Evolutionary conservation across 352 stramenopile genomes (phyloP).

Genomic region (Globisporangium uncinulatum): DNA sequence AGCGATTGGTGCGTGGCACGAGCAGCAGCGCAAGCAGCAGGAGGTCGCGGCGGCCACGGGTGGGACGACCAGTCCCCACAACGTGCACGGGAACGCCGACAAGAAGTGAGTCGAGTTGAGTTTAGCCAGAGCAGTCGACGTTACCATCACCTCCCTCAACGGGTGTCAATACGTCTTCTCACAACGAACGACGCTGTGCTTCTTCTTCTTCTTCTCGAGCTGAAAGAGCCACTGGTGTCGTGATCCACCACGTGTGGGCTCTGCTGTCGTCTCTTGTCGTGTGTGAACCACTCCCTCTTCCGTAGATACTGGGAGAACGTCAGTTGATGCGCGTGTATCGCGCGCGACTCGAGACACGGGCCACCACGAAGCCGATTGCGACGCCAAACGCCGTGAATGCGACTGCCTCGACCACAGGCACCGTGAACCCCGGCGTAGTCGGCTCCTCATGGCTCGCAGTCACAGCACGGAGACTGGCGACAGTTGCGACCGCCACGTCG

Average conservation of each 20-base stretch:
- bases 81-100: background rate
- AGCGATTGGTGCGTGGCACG: constrained; percentile 5
- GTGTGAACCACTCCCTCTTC: too few species aligned
- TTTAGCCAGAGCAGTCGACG: too few species aligned
- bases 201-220: too few species aligned
- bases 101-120: background rate
- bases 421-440: constrained; percentile 4
- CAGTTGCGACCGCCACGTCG: constrained; percentile 1
- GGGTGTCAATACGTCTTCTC: too few species aligned
- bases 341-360: constrained; percentile 9
- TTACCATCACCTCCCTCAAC: too few species aligned
- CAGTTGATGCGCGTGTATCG: constrained; percentile 16
- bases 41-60: background rate
- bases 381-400: constrained; percentile 14
- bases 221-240: too few species aligned
- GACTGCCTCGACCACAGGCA: constrained; percentile 2
- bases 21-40: background rate
- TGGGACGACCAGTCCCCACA: background rate
- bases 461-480: constrained; percentile 4
- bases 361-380: constrained; percentile 8
- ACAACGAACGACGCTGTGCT: too few species aligned
- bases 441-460: background rate
- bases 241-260: too few species aligned
- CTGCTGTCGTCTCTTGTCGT: too few species aligned
- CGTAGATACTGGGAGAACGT: background rate